Base-by-base conservation (phyloP, 2,329 filamentous ascomycete genomes). In the Nannizziopsis arthrosporioides region DNA sequence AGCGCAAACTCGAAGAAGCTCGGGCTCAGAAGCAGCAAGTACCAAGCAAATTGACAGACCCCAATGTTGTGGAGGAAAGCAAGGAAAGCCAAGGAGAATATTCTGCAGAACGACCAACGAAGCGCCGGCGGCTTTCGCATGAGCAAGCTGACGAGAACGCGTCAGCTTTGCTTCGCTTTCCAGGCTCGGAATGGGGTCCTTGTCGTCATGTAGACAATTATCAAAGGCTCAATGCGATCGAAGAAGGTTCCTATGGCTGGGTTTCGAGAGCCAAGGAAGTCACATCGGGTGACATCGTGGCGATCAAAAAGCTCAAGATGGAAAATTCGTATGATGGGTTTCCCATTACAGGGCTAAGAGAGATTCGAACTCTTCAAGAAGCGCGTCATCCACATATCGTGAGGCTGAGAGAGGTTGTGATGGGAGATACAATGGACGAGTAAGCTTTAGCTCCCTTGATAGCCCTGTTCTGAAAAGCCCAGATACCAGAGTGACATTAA, bases 211-310 rank as follows among this genome's bases (percentile, higher is more conserved):
- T 94, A 19, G 84, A 90, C 60, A 82, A 86, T 61, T 98, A 89
- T 68, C 85, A 95, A 59, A 84, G 85, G 56, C 73, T 98, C 49
- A 98, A 98, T 65, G 85, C 92, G 63, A 98, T 98, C 59, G 92
- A 96, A 66, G 92, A 98, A 70, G 92, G 92, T 32, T 88, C 88
- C 7, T 98, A 98, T 66, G 92, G 92, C 40, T 90, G 82, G 77
- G 92, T 98, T 3, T 89, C 89, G 47, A 77, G 92, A 50, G 92
- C 88, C 10, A 81, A 75, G 53, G 83, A 93, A 58, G 72, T 76
- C 30, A 69, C 73, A 3, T 90, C 85, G 0, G 84, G 85, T 31
- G 77, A 82, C 49, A 76, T 98, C 5, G 89, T 96, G 15, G 92
- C 92, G 11, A 72, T 98, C 55, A 98, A 98, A 73, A 83, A 88